phyloP scores from a whole-genome alignment of 768 basidiomycete genomes.

The Boletus rubroflammeus region DNA sequence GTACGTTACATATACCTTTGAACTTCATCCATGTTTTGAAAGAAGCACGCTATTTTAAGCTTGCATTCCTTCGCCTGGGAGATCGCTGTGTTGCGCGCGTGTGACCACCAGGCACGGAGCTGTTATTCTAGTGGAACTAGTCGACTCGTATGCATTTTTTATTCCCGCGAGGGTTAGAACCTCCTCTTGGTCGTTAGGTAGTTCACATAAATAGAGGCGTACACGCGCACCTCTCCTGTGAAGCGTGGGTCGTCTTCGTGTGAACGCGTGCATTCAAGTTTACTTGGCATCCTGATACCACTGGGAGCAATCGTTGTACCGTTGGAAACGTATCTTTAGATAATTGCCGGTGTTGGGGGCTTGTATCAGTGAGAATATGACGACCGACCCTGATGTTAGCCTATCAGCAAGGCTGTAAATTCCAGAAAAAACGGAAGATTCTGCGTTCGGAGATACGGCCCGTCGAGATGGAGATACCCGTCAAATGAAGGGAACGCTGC shows the following conservation, averaged over 20 bases:
- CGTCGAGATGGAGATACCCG: too few relatives aligned
- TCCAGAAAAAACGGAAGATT: too few relatives aligned
- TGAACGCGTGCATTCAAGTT: neutral
- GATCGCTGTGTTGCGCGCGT: neutral
- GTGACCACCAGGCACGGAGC: neutral
- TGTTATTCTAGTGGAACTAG: neutral
- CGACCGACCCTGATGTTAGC: too few relatives aligned
- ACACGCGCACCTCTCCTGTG: neutral
- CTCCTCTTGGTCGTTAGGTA: neutral
- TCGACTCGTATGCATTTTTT: neutral
- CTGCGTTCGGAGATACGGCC: too few relatives aligned
- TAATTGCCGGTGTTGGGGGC: too few relatives aligned
- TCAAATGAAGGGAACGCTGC: too few relatives aligned
- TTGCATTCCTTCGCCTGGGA: neutral
- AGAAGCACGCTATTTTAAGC: neutral
- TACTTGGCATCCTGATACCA: neutral
- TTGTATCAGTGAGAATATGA: too few relatives aligned
- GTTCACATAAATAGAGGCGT: neutral
- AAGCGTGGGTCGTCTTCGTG: neutral
- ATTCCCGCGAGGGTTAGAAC: neutral
- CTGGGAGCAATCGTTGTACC: neutral
- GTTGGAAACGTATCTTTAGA: neutral
- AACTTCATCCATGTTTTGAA: neutral
- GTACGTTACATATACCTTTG: constrained; percentile 11
- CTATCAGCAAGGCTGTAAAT: too few relatives aligned